Conservation (phyloP, 257 asterid species). For the Vinca minor region DNA sequence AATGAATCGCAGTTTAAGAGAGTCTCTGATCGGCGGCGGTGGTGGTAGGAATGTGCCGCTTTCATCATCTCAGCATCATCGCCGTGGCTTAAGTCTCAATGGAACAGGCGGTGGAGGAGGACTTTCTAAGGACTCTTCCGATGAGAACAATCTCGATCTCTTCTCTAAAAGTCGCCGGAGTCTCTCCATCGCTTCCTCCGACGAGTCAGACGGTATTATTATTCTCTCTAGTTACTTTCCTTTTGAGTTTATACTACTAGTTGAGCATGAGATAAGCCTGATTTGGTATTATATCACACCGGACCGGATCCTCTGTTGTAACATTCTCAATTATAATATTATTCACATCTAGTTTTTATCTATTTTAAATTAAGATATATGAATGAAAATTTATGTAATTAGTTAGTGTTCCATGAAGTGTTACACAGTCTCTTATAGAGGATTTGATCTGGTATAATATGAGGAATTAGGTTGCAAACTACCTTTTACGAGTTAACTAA, state of each 20-base stretch:
- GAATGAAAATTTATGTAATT: too few relatives aligned
- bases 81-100: slow-evolving; percentile 58
- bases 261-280: background rate
- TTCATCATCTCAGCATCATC: slow-evolving; percentile 49
- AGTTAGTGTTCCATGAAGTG: too few relatives aligned
- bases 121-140: slow-evolving; percentile 29
- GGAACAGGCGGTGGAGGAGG: slow-evolving; percentile 9
- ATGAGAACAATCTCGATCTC: slow-evolving; percentile 61
- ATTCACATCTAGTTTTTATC: too few relatives aligned
- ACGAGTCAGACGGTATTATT: slow-evolving; percentile 27
- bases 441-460: background rate
- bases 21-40: slow-evolving; percentile 45
- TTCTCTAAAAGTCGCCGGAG: slow-evolving; percentile 78
- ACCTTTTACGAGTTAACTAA: slow-evolving; percentile 2
- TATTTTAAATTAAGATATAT: too few relatives aligned
- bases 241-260: background rate
- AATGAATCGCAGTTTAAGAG: slow-evolving; percentile 68
- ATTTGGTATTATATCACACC: too few relatives aligned
- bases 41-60: slow-evolving; percentile 36
- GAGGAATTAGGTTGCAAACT: background rate
- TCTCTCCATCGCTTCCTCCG: slow-evolving; percentile 40
- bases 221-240: background rate
- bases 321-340: too few relatives aligned
- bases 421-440: too few relatives aligned
- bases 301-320: too few relatives aligned